Conservation (phyloP, 176 grass and related monocot genomes). For the Stipa capillata region DNA sequence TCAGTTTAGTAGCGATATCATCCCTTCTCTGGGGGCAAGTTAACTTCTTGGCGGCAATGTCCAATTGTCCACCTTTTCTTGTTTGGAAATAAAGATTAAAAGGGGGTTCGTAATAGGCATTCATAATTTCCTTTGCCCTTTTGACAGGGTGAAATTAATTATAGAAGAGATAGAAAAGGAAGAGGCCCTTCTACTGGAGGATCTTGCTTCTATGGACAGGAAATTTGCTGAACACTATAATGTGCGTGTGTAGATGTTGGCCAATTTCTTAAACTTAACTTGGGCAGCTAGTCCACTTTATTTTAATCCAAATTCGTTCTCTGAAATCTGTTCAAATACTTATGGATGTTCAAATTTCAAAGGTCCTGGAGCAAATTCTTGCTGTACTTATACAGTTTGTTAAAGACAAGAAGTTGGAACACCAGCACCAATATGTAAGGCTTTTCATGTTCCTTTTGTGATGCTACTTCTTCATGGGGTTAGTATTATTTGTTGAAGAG, state of each 20-base stretch:
- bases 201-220: constrained; percentile 96
- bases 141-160: constrained; percentile 75
- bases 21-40: neutral
- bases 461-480: neutral
- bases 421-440: constrained; percentile 94
- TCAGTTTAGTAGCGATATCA: neutral
- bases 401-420: constrained; percentile 94
- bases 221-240: constrained; percentile 98
- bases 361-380: constrained; percentile 99
- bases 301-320: neutral
- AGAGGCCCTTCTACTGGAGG: constrained; percentile 71
- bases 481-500: neutral
- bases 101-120: neutral
- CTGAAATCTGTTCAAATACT: neutral
- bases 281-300: neutral
- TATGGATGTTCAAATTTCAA: constrained; percentile 6
- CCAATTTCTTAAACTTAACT: neutral
- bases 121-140: constrained; percentile 7
- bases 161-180: constrained; percentile 94
- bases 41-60: neutral
- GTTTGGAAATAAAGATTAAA: constrained; percentile 8
- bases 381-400: constrained; percentile 89
- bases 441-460: neutral
- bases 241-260: constrained; percentile 31
- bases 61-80: constrained; percentile 5